These are phyloP conservation scores for Fagopyrum esculentum DNA, from an alignment of 148 eudicot genomes.

Conservation along the genomic window DNA sequence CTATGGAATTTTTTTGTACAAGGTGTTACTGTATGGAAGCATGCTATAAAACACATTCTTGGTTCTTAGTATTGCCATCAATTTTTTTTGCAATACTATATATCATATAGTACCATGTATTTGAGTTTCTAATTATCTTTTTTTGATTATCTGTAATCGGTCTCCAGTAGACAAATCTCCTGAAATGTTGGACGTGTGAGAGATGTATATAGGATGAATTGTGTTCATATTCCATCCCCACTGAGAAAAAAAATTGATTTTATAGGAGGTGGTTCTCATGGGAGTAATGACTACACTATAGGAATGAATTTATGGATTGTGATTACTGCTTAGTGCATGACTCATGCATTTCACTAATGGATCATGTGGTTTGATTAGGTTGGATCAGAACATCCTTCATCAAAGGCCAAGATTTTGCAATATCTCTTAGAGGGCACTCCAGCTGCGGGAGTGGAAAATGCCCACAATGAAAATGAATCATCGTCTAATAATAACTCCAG, in stretches of 20 bases:
- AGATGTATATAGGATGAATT: not conserved
- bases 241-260: not conserved
- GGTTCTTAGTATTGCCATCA: not conserved
- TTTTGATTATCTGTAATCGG: not conserved
- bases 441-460: slow-evolving; percentile 50
- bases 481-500: slow-evolving; percentile 23
- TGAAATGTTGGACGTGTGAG: not conserved
- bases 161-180: not conserved
- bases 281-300: not conserved
- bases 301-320: not conserved
- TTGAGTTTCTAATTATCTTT: not conserved
- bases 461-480: slow-evolving; percentile 37
- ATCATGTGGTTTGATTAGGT: slow-evolving; percentile 30
- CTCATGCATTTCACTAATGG: not conserved
- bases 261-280: not conserved
- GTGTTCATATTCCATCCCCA: not conserved
- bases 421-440: slow-evolving; percentile 68
- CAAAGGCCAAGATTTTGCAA: slow-evolving; percentile 46
- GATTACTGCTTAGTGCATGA: not conserved
- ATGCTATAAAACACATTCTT: not conserved
- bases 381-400: slow-evolving; percentile 49
- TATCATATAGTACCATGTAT: not conserved
- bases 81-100: not conserved
- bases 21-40: not conserved
- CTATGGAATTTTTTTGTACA: not conserved